Evolutionary conservation across 305 asterid species (phyloP).

Genomic region (Coffea humblotiana): DNA sequence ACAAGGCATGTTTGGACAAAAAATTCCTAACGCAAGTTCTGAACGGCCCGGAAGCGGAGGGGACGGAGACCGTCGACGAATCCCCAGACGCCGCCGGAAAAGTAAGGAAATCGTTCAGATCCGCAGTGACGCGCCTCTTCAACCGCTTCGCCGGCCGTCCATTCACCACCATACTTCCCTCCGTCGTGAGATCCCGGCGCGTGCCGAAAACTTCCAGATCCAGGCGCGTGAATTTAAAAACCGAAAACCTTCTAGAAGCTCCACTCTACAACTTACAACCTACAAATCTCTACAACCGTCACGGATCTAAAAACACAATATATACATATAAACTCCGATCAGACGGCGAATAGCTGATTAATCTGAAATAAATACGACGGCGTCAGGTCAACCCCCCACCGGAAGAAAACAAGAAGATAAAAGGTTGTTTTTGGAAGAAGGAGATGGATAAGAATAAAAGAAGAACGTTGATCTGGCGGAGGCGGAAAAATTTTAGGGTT

Average conservation of each 20-base stretch:
- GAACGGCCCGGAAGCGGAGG: conserved; percentile 43
- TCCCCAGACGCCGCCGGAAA: conserved; percentile 49
- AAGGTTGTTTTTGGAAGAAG: not conserved
- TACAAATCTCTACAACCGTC: not conserved
- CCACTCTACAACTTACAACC: too few relatives aligned
- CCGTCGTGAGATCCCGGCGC: conserved; percentile 18
- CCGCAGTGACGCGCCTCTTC: conserved; percentile 89
- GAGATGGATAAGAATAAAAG: not conserved
- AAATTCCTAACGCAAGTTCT: conserved; percentile 58
- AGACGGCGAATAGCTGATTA: not conserved
- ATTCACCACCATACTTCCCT: conserved; percentile 64
- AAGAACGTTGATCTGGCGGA: conserved; percentile 1
- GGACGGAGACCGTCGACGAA: conserved; percentile 8
- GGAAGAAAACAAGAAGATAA: conserved; percentile 1
- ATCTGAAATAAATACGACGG: not conserved
- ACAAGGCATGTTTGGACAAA: conserved; percentile 56
- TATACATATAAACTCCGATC: not conserved
- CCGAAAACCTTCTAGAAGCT: not conserved
- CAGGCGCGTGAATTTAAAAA: conserved; percentile 3
- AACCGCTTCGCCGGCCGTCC: conserved; percentile 71
- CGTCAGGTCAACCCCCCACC: not conserved
- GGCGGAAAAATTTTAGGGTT: conserved; percentile 14
- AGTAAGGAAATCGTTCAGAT: conserved; percentile 66
- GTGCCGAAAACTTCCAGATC: conserved; percentile 2
- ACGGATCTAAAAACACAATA: not conserved